Evolutionary conservation across 2,329 filamentous ascomycete genomes (phyloP).

Genomic region (Pseudonectria buxi): DNA sequence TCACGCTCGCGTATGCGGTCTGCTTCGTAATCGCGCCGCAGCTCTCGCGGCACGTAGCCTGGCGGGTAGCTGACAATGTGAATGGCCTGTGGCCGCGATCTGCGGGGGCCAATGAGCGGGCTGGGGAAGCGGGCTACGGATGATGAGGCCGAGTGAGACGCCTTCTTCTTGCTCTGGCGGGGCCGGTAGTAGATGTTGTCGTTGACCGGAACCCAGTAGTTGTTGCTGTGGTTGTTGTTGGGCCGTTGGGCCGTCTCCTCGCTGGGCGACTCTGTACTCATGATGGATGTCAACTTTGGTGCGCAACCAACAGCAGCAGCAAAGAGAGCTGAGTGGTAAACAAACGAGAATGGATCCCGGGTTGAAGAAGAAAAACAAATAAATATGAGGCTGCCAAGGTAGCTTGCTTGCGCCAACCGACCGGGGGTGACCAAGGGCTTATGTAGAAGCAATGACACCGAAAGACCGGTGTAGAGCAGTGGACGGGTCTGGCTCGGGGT

Average conservation of each 20-base stretch:
- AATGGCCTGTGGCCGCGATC: slow-evolving; percentile 34
- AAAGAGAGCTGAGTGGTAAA: too few species aligned
- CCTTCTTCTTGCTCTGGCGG: slow-evolving; percentile 16
- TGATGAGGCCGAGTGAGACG: slow-evolving; percentile 8
- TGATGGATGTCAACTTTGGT: neutral
- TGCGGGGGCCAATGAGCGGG: slow-evolving; percentile 33
- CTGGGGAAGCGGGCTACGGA: slow-evolving; percentile 23
- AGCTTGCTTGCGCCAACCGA: too few species aligned
- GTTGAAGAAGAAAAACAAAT: too few species aligned
- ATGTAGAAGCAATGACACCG: too few species aligned
- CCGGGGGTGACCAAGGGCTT: too few species aligned
- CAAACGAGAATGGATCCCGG: too few species aligned
- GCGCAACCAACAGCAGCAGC: too few species aligned
- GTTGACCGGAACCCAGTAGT: slow-evolving; percentile 21
- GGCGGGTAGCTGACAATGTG: slow-evolving; percentile 36
- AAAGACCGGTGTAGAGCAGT: too few species aligned
- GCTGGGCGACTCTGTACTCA: neutral
- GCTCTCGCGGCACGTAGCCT: slow-evolving; percentile 39
- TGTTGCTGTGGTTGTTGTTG: slow-evolving; percentile 9
- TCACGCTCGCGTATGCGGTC: neutral
- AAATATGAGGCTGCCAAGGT: too few species aligned
- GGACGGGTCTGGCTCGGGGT: too few species aligned
- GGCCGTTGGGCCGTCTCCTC: neutral
- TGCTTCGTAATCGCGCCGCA: slow-evolving; percentile 21
- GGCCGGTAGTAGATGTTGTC: slow-evolving; percentile 22